Conservation (phyloP, 305 asterid species). For the Ruellia speciosa region DNA sequence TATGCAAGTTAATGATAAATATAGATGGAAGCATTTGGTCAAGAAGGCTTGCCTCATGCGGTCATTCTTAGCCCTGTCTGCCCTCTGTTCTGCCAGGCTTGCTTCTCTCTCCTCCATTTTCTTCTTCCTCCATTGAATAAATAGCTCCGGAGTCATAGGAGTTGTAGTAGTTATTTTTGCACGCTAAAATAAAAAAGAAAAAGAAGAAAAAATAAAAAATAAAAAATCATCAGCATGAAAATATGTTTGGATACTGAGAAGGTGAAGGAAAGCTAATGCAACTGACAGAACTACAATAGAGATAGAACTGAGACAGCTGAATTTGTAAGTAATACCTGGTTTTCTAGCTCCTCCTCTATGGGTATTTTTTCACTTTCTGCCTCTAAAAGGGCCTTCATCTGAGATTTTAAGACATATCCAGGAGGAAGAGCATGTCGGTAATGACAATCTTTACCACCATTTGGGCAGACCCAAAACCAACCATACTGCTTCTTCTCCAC, state of each 20-base stretch:
- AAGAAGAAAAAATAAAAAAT: background rate
- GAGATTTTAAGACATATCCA: constrained; percentile 79
- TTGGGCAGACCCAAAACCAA: constrained; percentile 96
- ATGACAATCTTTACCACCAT: constrained; percentile 80
- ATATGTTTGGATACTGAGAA: background rate
- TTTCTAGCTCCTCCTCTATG: constrained; percentile 88
- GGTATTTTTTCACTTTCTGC: constrained; percentile 70
- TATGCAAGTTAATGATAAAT: constrained; percentile 13
- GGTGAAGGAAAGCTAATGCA: background rate
- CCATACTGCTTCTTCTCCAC: constrained; percentile 98
- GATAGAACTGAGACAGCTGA: constrained; percentile 7
- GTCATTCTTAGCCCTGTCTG: constrained; percentile 94
- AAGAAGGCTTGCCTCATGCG: constrained; percentile 67
- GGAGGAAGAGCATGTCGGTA: constrained; percentile 96
- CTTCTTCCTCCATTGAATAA: constrained; percentile 78
- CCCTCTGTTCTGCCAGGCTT: constrained; percentile 67
- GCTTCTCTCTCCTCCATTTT: constrained; percentile 78
- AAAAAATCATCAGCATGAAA: constrained; percentile 15
- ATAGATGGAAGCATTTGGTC: constrained; percentile 9
- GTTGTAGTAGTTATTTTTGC: constrained; percentile 60
- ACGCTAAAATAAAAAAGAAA: constrained; percentile 41
- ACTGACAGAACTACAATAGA: background rate
- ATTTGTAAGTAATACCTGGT: constrained; percentile 46
- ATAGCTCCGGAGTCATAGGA: constrained; percentile 78
- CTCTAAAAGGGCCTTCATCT: constrained; percentile 91